Base-by-base conservation (phyloP, 1,284 basidiomycete genomes). In the Puccinia horiana region DNA sequence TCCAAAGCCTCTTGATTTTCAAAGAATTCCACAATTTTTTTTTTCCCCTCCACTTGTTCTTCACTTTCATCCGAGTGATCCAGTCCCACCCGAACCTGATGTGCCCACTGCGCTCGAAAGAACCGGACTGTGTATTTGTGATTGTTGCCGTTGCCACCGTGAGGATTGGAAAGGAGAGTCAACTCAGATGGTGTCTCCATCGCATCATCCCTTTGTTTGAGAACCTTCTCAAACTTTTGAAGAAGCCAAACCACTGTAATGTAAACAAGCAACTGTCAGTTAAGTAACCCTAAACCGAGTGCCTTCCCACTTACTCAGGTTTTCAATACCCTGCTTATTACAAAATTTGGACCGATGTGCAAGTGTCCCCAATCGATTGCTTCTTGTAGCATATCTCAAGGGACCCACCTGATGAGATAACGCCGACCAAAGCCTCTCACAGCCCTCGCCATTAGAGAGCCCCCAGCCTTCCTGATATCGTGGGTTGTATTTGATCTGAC, bases 391-490 rank as follows among this genome's bases (percentile, higher is more conserved):
- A 63, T 63, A 63, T n/a, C 58, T 12, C 26, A 29, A n/a, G 12
- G 58, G 58, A 32, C 58, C 29, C 11, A 63, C 58, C 26, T 32
- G 58, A 5, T 12, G n/a, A 32, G 26, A 63, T 26, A 63, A 6
- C 4, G 8, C 26, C 14, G 80, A 76, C 74, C 74, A 76, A 26
- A 76, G 74, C 11, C 74, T n/a, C 47, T 76, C 74, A 32, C 37
- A 54, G 29, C 54, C 11, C 37, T 76, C 49, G 5, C 54, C 74
- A 76, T 76, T 37, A 18, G 74, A 49, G 18, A 76, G 40, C 5
- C 74, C 74, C 54, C 54, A n/a, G 42, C 74, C 74, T 49, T 40
- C 23, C 23, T 40, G 20, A 40, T 76, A 58, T n/a, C 47, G 6
- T n/a, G 74, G 74, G 23, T 54, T 44, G 23, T 47, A 76, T 23